These are phyloP conservation scores for Coriaria nepalensis DNA, from an alignment of 306 rosid genomes.

Conservation along the genomic window DNA sequence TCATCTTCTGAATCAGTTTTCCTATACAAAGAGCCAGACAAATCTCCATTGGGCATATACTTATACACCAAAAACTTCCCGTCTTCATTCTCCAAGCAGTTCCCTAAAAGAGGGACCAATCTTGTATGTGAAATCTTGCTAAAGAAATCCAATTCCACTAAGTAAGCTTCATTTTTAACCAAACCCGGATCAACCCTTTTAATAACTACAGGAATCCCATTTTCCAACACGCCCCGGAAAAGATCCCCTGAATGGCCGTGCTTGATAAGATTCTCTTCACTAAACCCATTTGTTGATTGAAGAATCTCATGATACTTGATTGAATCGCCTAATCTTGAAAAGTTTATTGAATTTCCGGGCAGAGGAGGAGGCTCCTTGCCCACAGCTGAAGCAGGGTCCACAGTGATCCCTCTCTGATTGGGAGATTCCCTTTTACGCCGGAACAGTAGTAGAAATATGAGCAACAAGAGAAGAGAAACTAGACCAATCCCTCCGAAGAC, in stretches of 20 bases:
- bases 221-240: slow-evolving; percentile 58
- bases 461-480: slow-evolving; percentile 28
- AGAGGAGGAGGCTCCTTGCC: slow-evolving; percentile 36
- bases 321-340: slow-evolving; percentile 53
- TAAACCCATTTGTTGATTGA: slow-evolving; percentile 61
- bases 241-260: slow-evolving; percentile 82
- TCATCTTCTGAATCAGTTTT: slow-evolving; percentile 44
- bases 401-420: slow-evolving; percentile 37
- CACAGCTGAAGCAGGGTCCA: slow-evolving; percentile 43
- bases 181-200: slow-evolving; percentile 49
- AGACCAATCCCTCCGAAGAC: slow-evolving; percentile 63
- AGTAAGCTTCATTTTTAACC: slow-evolving; percentile 41
- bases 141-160: slow-evolving; percentile 63
- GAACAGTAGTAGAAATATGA: slow-evolving; percentile 25
- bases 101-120: slow-evolving; percentile 71
- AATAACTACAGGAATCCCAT: slow-evolving; percentile 52
- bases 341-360: slow-evolving; percentile 33
- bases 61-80: slow-evolving; percentile 83
- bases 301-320: slow-evolving; percentile 65
- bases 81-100: slow-evolving; percentile 74
- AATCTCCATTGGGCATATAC: slow-evolving; percentile 67
- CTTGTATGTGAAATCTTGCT: slow-evolving; percentile 57
- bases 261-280: slow-evolving; percentile 51
- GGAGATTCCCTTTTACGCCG: slow-evolving; percentile 26
- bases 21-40: slow-evolving; percentile 56